Conservation (phyloP, 2,329 filamentous ascomycete genomes). For the Cladophialophora exuberans region DNA sequence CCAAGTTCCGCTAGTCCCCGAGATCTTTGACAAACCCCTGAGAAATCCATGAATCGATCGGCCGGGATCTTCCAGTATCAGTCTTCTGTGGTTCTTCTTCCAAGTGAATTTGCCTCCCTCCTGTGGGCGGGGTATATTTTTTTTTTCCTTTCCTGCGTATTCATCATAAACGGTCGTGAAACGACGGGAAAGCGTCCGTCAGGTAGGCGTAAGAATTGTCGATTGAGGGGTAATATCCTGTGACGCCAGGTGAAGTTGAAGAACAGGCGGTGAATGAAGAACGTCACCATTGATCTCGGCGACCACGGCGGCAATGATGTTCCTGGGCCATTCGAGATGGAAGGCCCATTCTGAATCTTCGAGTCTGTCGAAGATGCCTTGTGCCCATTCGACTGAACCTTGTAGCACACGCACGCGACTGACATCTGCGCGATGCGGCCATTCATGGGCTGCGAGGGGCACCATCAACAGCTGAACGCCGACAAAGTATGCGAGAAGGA, state of each 20-base stretch:
- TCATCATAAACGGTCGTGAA: no score
- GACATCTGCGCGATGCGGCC: slow-evolving; percentile 29
- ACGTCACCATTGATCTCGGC: slow-evolving; percentile 30
- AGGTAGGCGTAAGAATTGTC: slow-evolving; percentile 17
- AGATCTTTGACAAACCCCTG: no score
- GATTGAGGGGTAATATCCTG: slow-evolving; percentile 21
- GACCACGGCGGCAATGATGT: slow-evolving; percentile 23
- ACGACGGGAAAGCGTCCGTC: no score
- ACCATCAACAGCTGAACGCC: slow-evolving; percentile 49
- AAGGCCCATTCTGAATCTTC: slow-evolving; percentile 34
- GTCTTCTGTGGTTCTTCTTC: no score
- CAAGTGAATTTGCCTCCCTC: neutral
- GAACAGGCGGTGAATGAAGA: slow-evolving; percentile 25
- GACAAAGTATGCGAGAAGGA: slow-evolving; percentile 54
- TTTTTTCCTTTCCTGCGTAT: no score
- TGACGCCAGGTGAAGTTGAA: slow-evolving; percentile 24
- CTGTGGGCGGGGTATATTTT: neutral
- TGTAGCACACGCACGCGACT: slow-evolving; percentile 23
- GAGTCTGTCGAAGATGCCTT: slow-evolving; percentile 39
- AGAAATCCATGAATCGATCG: no score
- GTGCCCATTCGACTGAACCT: slow-evolving; percentile 44
- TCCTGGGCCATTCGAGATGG: slow-evolving; percentile 28
- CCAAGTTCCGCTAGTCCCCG: no score
- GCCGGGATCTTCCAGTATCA: no score
- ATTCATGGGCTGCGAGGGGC: slow-evolving; percentile 42